phyloP scores from a whole-genome alignment of 1,139 yeast species.

The Blastobotrys indianensis region DNA sequence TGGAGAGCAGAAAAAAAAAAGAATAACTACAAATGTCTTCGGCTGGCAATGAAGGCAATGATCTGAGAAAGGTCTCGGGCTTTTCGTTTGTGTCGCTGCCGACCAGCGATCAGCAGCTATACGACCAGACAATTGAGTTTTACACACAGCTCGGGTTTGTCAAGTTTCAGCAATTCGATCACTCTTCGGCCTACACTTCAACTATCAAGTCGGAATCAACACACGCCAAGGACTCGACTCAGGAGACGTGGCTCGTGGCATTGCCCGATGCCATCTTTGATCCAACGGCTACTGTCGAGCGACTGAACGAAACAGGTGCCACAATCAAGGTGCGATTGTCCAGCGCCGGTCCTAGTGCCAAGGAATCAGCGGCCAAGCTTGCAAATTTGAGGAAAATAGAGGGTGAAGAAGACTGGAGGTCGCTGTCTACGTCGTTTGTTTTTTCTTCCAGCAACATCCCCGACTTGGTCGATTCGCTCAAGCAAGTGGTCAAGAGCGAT shows the following conservation, averaged over 20 bases:
- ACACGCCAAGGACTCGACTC: constrained; percentile 24
- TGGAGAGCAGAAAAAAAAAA: no score
- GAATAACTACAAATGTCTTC: no score
- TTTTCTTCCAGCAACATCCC: constrained; percentile 29
- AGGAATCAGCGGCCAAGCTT: constrained; percentile 14
- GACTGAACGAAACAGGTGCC: constrained; percentile 18
- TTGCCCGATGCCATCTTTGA: constrained; percentile 19
- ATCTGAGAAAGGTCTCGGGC: constrained; percentile 21
- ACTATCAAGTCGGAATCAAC: constrained; percentile 27
- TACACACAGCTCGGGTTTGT: constrained; percentile 55
- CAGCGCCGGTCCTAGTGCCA: constrained; percentile 22
- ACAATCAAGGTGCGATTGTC: constrained; percentile 33
- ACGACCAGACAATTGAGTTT: constrained; percentile 44
- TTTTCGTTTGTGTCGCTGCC: constrained; percentile 51
- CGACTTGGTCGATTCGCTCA: constrained; percentile 15
- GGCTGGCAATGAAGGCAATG: no score
- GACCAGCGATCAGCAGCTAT: constrained; percentile 45
- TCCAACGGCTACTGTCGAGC: constrained; percentile 16
- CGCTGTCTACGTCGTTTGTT: constrained; percentile 31
- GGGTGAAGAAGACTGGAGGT: constrained; percentile 35
- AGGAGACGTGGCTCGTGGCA: constrained; percentile 29
- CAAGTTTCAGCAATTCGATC: constrained; percentile 41
- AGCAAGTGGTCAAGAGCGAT: constrained; percentile 12
- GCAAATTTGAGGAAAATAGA: constrained; percentile 17
- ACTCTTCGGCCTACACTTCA: constrained; percentile 21